phyloP scores from a whole-genome alignment of 768 basidiomycete genomes.

The Antrodiella citrinella region DNA sequence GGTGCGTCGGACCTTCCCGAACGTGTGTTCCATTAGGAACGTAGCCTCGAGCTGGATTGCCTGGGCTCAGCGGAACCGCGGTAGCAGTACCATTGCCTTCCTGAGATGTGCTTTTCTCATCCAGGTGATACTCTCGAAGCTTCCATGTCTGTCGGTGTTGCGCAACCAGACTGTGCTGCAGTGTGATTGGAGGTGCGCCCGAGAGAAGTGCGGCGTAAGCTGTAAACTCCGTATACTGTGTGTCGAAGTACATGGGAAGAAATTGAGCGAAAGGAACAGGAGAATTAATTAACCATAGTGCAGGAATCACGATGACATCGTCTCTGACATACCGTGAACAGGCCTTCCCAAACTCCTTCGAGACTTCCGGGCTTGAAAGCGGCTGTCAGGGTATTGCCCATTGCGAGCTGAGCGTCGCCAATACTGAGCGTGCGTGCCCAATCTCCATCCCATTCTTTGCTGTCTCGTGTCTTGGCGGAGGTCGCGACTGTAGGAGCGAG shows the following conservation, averaged over 20 bases:
- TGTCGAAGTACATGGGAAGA: background rate
- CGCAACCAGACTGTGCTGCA: slow-evolving; percentile 72
- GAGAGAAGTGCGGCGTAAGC: slow-evolving; percentile 73
- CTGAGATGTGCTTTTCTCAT: slow-evolving; percentile 19
- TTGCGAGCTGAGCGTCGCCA: slow-evolving; percentile 30
- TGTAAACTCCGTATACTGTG: slow-evolving; percentile 81
- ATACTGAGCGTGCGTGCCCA: slow-evolving; percentile 37
- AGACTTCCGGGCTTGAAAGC: slow-evolving; percentile 59
- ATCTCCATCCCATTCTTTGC: slow-evolving; percentile 61
- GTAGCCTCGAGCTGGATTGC: slow-evolving; percentile 56
- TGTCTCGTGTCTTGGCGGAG: slow-evolving; percentile 16
- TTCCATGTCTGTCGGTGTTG: slow-evolving; percentile 90
- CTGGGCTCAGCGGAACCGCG: slow-evolving; percentile 35
- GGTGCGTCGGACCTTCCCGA: slow-evolving; percentile 37
- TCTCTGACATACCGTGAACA: slow-evolving; percentile 67
- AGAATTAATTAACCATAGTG: background rate
- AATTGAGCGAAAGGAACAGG: background rate
- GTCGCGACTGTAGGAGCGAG: slow-evolving; percentile 15
- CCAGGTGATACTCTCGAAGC: slow-evolving; percentile 67
- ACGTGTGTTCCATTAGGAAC: slow-evolving; percentile 48
- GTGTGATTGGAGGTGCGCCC: slow-evolving; percentile 52
- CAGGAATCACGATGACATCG: too few species aligned
- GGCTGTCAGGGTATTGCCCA: slow-evolving; percentile 28
- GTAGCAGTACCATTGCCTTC: background rate
- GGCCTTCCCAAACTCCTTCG: slow-evolving; percentile 75